Evolutionary conservation across 345 rosid genomes (phyloP), one percentile per base, ranked within the genome.

Genomic region (Citrus cavaleriei): DNA sequence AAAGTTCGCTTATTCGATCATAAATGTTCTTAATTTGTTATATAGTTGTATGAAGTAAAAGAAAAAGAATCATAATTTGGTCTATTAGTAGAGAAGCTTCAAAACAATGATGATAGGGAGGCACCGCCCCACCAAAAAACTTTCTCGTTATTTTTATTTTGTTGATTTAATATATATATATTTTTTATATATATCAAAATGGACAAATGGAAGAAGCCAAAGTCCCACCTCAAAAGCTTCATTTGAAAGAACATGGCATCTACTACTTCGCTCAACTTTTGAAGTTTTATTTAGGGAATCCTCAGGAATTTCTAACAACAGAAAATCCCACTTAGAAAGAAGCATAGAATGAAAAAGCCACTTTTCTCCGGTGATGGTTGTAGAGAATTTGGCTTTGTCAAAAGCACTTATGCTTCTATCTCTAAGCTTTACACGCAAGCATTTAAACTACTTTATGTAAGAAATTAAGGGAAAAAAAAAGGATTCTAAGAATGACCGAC

Each of bases 361-460:
- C 86, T 85, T 84, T 75, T 60, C 85, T 40, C 85, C 82, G 74
- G 84, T 77, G 69, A 81, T 81, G 79, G 81, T 60, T 18, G 19
- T 81, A 79, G 81, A 78, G 74, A 84, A 74, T 70, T 84, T 79
- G 86, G 87, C 74, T 78, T 78, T 83, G 66, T 81, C 57, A 64
- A 81, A 66, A 62, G 82, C 82, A 87, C 83, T 79, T 80, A 84
- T 79, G 66, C 60, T 46, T 13, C 51, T 46, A 46, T 46, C 42
- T 13, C 68, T 57, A 72, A 63, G 77, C 89, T 86, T 88, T 84
- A 81, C 86, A 86, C 84, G 79, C 79, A 88, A 82, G 91, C 88
- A 76, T 77, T 73, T 71, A 78, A 55, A 71, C 61, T 9, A 81
- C 84, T 85, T 84, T 81, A 70, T 10, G 58, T 0, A 37, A 68